Evolutionary conservation across 495 filamentous ascomycete species (phyloP).

Genomic region (Clohesyomyces aquaticus): DNA sequence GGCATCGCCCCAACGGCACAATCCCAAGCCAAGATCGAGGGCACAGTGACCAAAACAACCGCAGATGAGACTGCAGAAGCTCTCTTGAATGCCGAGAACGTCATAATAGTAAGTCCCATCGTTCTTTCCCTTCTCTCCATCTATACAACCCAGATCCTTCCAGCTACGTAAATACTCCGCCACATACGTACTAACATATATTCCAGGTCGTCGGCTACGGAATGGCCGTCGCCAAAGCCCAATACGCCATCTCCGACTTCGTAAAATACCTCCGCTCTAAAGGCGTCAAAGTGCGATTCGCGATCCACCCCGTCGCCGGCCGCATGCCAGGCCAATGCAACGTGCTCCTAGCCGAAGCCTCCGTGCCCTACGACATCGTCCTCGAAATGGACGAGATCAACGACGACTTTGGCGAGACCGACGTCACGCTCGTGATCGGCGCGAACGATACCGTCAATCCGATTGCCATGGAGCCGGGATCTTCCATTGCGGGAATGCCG

Average conservation of each 20-base stretch:
- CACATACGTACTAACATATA: background rate
- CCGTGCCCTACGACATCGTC: slow-evolving; percentile 73
- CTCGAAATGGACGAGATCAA: slow-evolving; percentile 89
- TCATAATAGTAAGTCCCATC: slow-evolving; percentile 65
- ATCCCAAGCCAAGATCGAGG: slow-evolving; percentile 71
- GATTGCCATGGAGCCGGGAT: slow-evolving; percentile 76
- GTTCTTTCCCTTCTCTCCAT: background rate
- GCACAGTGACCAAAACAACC: slow-evolving; percentile 69
- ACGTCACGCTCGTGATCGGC: slow-evolving; percentile 82
- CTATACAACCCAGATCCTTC: no score
- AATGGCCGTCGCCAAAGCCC: slow-evolving; percentile 86
- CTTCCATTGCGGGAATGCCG: slow-evolving; percentile 82
- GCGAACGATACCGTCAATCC: slow-evolving; percentile 88
- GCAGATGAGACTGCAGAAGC: slow-evolving; percentile 76
- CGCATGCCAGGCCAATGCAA: slow-evolving; percentile 89
- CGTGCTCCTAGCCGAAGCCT: slow-evolving; percentile 78
- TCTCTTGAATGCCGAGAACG: slow-evolving; percentile 69
- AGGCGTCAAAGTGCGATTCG: slow-evolving; percentile 78
- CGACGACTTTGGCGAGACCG: slow-evolving; percentile 79
- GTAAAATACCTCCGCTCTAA: slow-evolving; percentile 67
- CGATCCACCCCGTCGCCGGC: slow-evolving; percentile 81
- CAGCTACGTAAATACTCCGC: no score
- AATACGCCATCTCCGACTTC: slow-evolving; percentile 82
- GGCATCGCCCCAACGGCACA: slow-evolving; percentile 66
- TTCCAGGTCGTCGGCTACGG: slow-evolving; percentile 69